These are phyloP conservation scores for Whalleya microplaca DNA, from an alignment of 2,329 filamentous ascomycete genomes.

Conservation along the genomic window DNA sequence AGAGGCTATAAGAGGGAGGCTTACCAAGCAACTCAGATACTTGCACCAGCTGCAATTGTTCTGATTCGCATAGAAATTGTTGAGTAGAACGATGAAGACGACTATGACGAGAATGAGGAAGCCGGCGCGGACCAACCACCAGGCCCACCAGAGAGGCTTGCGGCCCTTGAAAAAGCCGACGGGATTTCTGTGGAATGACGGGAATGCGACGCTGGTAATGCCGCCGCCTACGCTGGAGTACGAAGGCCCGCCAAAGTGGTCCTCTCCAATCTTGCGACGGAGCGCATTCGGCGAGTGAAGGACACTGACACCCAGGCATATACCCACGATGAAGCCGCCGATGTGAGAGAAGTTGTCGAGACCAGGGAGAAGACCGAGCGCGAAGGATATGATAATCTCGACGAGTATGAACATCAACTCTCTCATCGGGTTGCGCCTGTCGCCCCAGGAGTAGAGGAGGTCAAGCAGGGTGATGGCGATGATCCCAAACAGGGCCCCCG, in stretches of 20 bases:
- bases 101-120: conserved; percentile 80
- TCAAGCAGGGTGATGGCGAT: conserved; percentile 88
- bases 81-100: conserved; percentile 82
- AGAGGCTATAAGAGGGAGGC: conserved; percentile 52
- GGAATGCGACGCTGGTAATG: conserved; percentile 49
- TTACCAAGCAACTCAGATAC: conserved; percentile 88
- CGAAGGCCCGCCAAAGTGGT: conserved; percentile 54
- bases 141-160: conserved; percentile 94
- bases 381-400: conserved; percentile 87
- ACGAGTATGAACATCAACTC: conserved; percentile 87
- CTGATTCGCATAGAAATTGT: conserved; percentile 86
- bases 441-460: conserved; percentile 88
- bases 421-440: conserved; percentile 74
- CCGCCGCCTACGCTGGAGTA: conserved; percentile 69
- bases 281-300: conserved; percentile 85
- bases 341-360: conserved; percentile 98
- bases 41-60: conserved; percentile 90
- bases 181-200: conserved; percentile 63
- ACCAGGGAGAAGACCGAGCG: conserved; percentile 86
- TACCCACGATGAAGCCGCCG: conserved; percentile 90
- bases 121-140: conserved; percentile 86
- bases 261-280: conserved; percentile 72
- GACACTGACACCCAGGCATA: conserved; percentile 83
- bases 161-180: conserved; percentile 87
- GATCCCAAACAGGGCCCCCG: conserved; percentile 88